Base-by-base conservation (phyloP, 2,329 filamentous ascomycete genomes). In the Chaetomium olivaceum region DNA sequence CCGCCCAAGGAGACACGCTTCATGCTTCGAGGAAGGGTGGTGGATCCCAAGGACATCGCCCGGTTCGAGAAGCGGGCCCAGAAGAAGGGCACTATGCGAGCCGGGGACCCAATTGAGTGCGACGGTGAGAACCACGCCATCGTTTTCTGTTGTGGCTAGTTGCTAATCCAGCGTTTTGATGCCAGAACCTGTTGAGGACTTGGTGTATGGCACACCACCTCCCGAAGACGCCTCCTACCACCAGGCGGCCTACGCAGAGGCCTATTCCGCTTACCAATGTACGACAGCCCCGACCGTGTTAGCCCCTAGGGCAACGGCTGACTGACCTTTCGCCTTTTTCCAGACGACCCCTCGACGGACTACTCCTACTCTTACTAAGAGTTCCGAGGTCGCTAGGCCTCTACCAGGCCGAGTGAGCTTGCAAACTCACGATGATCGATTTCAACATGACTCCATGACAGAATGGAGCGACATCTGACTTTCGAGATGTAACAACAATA, bases 31-130 rank as follows among this genome's bases (percentile, higher is more conserved):
- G 74, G 73, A 50, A 64, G 72, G 43, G 61, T 68, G 9, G 71
- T 74, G 11, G 72, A 74, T 39, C 71, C 71, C n/a, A 74, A 72
- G 25, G 72, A 74, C 57, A 74, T 74, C 29, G 68, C 69, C 25
- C 68, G 72, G 14, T 74, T 74, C 51, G 72, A 74, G 67, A 74
- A 74, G 31, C 67, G 72, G 48, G 71, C 71, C 1, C 62, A 69
- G 31, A 74, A 73, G 61, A 73, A 72, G 63, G 72, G 72, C 4
- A 63, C 63, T 11, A 66, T 72, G 19, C 70, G 67, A 43, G 57
- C 66, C 0, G 70, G 68, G 1, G 68, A 70, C 7, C 56, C 58
- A 3, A 61, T 68, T 4, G 63, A 69, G 14, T 59, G 58, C 7
- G 56, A 70, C 4, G 69, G 69, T 69, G n/a, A 55, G 61, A 25